A percentile compares a stretch with the other conserved stretches of the same genome.
Conservation (phyloP, 2,329 filamentous ascomycete species). For the Alternaria burnsii region DNA sequence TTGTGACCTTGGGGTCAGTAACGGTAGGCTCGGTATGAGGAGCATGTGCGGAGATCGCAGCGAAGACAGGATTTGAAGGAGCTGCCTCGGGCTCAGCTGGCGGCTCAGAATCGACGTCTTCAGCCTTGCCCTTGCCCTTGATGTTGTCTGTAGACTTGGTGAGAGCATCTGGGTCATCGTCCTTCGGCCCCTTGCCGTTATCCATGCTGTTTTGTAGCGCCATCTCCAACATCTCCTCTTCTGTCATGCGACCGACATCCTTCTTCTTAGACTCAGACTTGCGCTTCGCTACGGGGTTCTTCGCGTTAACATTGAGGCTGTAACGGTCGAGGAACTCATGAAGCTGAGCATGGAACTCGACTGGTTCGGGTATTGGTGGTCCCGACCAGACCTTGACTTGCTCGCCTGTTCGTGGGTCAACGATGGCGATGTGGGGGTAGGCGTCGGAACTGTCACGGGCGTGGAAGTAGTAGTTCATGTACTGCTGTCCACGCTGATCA, state of each 20-base stretch:
- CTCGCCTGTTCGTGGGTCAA: conserved; percentile 94
- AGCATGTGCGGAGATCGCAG: conserved; percentile 73
- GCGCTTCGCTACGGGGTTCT: conserved; percentile 87
- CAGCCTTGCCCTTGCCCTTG: conserved; percentile 57
- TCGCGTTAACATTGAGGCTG: conserved; percentile 84
- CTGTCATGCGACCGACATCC: conserved; percentile 88
- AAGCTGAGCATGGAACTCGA: conserved; percentile 88
- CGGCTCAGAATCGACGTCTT: conserved; percentile 24
- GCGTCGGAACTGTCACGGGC: conserved; percentile 82
- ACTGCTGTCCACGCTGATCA: conserved; percentile 78
- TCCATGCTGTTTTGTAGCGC: conserved; percentile 88
- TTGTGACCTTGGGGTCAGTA: conserved; percentile 74
- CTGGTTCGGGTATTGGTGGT: conserved; percentile 74
- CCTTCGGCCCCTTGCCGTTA: conserved; percentile 61
- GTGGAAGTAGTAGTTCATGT: conserved; percentile 90
- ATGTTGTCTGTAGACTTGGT: conserved; percentile 72
- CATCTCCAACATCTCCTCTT: conserved; percentile 97
- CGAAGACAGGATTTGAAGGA: conserved; percentile 63
- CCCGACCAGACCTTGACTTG: conserved; percentile 97
- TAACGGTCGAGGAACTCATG: conserved; percentile 98
- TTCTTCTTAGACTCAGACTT: conserved; percentile 75
- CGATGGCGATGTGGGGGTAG: conserved; percentile 94
- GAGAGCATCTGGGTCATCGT: conserved; percentile 85
- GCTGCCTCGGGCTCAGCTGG: conserved; percentile 24
- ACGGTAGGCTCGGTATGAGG: conserved; percentile 79